Evolutionary conservation across 1,139 yeast genomes (phyloP).

Genomic region (Taiozyma sp.): DNA sequence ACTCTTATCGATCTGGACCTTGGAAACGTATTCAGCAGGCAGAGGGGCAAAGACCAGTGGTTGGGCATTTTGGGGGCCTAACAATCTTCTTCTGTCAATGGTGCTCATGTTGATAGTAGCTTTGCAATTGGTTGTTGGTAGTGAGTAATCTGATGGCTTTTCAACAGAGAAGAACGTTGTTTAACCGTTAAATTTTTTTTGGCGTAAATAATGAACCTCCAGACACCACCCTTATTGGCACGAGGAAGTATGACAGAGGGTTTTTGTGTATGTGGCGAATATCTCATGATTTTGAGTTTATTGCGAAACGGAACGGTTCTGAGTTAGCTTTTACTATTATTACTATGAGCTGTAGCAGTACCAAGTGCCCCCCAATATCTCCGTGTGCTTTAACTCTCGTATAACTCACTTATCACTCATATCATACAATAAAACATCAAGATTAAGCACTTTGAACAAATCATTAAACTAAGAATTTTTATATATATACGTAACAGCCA

Average conservation of each 20-base stretch:
- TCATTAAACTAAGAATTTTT: neutral
- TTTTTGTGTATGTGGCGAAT: no score
- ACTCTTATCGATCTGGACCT: constrained; percentile 1
- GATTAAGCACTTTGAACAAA: neutral
- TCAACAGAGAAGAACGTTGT: no score
- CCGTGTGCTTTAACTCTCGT: no score
- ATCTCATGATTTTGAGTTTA: no score
- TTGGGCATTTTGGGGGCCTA: constrained; percentile 59
- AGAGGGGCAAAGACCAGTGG: constrained; percentile 38
- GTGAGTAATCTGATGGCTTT: neutral
- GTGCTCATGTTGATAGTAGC: constrained; percentile 12
- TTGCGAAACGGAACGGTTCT: no score
- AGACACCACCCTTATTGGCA: neutral
- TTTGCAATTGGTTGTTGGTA: neutral
- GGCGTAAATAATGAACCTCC: neutral
- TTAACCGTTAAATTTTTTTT: neutral
- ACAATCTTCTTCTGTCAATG: constrained; percentile 63
- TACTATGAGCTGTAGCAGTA: no score
- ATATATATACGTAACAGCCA: neutral
- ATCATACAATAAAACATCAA: neutral
- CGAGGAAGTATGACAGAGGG: neutral
- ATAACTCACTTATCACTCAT: no score
- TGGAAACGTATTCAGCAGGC: constrained; percentile 8
- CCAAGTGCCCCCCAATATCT: no score
- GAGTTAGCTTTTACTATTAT: no score